phyloP scores from a whole-genome alignment of 2,329 filamentous ascomycete species.

The Diplodia sapinea region DNA sequence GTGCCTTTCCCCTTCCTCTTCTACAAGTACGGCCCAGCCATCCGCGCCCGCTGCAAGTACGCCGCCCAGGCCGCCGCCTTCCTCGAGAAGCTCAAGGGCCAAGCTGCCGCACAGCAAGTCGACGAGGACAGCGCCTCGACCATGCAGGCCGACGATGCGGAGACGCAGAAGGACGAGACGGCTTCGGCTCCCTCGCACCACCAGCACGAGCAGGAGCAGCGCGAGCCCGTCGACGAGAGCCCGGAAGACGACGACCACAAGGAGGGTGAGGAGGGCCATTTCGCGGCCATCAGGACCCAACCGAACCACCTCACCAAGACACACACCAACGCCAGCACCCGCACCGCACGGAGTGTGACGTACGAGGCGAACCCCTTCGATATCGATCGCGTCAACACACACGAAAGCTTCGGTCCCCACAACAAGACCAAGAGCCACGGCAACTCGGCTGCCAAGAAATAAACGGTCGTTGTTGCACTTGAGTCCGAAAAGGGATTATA shows the following conservation, averaged over 20 bases:
- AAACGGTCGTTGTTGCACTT: background rate
- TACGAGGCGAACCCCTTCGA: conserved; percentile 54
- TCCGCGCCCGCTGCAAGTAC: conserved; percentile 68
- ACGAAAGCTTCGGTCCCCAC: conserved; percentile 52
- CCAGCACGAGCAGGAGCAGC: background rate
- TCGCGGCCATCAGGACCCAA: conserved; percentile 46
- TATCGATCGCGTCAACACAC: conserved; percentile 57
- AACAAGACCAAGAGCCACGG: background rate
- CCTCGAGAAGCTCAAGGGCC: conserved; percentile 44
- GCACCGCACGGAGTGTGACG: conserved; percentile 36
- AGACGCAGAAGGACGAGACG: conserved; percentile 5
- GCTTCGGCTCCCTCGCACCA: background rate
- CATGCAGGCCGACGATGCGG: background rate
- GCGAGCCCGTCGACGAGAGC: conserved; percentile 27
- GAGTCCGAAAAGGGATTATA: too few relatives aligned
- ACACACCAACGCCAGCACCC: conserved; percentile 40
- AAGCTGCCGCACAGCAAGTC: background rate
- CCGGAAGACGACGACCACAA: conserved; percentile 37
- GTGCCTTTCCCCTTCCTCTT: conserved; percentile 64
- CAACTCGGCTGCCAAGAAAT: conserved; percentile 8
- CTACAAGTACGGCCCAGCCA: conserved; percentile 66
- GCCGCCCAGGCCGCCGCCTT: conserved; percentile 67
- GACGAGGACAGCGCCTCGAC: conserved; percentile 37
- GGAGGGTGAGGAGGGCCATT: conserved; percentile 33
- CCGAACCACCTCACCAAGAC: conserved; percentile 15